These are phyloP conservation scores for Trametes coccinea DNA, from an alignment of 768 basidiomycete species.

Conservation along the genomic window DNA sequence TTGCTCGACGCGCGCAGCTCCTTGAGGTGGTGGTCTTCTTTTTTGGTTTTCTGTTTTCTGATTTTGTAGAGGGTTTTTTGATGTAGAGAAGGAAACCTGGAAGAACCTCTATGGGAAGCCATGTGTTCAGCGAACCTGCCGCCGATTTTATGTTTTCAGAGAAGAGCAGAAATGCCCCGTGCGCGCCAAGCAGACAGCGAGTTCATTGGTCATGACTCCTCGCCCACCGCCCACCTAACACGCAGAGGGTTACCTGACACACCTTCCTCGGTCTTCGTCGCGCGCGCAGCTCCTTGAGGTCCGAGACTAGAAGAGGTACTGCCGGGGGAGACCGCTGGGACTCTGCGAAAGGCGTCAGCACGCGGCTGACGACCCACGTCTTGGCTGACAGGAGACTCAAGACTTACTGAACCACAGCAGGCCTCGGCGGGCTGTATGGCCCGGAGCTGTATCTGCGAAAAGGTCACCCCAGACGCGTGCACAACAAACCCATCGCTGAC, in stretches of 20 bases:
- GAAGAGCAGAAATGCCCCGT: background rate
- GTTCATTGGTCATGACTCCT: constrained; percentile 3
- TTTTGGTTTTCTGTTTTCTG: background rate
- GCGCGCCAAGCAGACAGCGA: background rate
- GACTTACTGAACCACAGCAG: background rate
- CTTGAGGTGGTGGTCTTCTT: background rate
- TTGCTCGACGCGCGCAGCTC: constrained; percentile 2
- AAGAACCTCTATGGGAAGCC: too few relatives aligned
- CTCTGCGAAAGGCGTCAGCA: background rate
- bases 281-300: constrained; percentile 12
- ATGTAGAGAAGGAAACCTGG: too few relatives aligned
- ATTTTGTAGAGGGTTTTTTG: too few relatives aligned
- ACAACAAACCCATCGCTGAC: constrained; percentile 6
- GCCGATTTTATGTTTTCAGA: too few relatives aligned
- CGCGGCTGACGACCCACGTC: background rate
- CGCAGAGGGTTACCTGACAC: background rate
- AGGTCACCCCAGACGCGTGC: background rate
- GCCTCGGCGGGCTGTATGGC: background rate
- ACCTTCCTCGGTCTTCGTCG: background rate
- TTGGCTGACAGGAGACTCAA: background rate
- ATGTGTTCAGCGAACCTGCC: too few relatives aligned
- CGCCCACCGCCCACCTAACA: background rate
- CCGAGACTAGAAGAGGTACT: constrained; percentile 1
- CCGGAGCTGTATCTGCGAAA: constrained; percentile 1
- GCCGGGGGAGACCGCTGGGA: background rate